These are phyloP conservation scores for Aspergillus saccharolyticus DNA, from an alignment of 495 filamentous ascomycete genomes.

Conservation along the genomic window DNA sequence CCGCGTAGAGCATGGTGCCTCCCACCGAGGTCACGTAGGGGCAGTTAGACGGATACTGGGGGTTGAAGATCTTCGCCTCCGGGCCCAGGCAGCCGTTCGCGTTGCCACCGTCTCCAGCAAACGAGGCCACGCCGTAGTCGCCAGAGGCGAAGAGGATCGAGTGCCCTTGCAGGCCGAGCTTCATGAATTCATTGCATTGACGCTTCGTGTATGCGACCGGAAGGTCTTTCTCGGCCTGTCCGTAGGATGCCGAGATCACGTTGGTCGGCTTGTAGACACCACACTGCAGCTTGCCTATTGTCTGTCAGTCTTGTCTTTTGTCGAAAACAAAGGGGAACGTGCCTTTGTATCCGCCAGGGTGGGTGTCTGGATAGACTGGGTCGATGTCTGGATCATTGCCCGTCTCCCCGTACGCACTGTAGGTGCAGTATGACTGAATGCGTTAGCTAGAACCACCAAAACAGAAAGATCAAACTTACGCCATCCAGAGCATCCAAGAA, in stretches of 20 bases:
- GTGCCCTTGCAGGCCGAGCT: conserved; percentile 60
- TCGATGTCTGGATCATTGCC: conserved; percentile 53
- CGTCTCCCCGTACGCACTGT: conserved; percentile 40
- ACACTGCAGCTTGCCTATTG: conserved; percentile 49
- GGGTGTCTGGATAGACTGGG: conserved; percentile 51
- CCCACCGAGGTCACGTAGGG: conserved; percentile 51
- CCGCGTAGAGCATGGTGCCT: conserved; percentile 38
- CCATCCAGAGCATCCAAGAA: conserved; percentile 61
- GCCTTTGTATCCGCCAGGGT: conserved; percentile 51
- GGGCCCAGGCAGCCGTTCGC: conserved; percentile 35
- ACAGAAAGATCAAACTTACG: neutral
- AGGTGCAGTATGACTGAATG: conserved; percentile 45
- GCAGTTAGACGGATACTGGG: conserved; percentile 48
- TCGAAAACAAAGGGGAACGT: neutral
- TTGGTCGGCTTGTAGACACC: conserved; percentile 55
- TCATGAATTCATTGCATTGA: conserved; percentile 58
- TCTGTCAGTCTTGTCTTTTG: neutral
- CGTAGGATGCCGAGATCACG: conserved; percentile 58
- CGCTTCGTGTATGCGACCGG: conserved; percentile 50
- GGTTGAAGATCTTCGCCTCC: conserved; percentile 41
- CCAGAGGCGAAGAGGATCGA: conserved; percentile 58
- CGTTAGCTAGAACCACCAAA: neutral
- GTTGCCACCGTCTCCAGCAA: conserved; percentile 40
- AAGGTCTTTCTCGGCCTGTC: conserved; percentile 45
- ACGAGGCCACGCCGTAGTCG: conserved; percentile 44